Base-by-base conservation (phyloP, 1,139 yeast genomes). In the Trichomonascaceae sp. region DNA sequence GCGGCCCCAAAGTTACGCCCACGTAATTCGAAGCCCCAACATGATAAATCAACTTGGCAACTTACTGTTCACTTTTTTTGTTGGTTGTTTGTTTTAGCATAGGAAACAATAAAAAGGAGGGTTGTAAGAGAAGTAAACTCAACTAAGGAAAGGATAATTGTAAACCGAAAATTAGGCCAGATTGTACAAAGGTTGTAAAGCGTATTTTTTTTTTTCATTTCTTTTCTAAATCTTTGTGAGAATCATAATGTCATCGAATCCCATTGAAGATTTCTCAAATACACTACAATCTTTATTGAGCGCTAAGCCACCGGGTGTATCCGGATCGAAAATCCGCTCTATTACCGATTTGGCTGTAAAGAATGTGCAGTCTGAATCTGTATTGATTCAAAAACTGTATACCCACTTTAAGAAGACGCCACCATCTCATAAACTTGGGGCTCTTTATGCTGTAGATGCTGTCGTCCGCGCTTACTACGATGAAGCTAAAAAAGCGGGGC, bases 281-380 rank as follows among this genome's bases (percentile, higher is more conserved):
- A 79, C 85, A 57, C 76, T 91, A 64, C 83, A 82, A 63, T 95
- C 91, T 67, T 78, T 91, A 60, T 80, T 85, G 58, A 76, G 82
- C 20, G 76, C 88, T 61, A 89, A 88, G 71, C 84, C 96, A 27
- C 95, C 95, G 20, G 98, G 99, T 57, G 95, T 93, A 55, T 90
- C 97, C 39, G 98, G 98, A 45, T 83, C 96, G 57, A 90, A 96
- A 74, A 93, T 93, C 69, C 87, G 88, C 69, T 85, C 84, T 66
- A 76, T 90, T 66, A 87, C 93, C 50, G 87, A 87, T 55, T 70
- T 87, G 57, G 95, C 96, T 50, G 77, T 85, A 58, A 81, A 80
- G 62, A 82, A 90, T 70, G 86, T 83, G 58, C 74, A 74, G 64
- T 72, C 74, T 47, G 89, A 84, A 67, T 77, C 85, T 22, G 77